These are phyloP conservation scores for Craspedostauros australis DNA, from an alignment of 108 stramenopile species.

Conservation along the genomic window DNA sequence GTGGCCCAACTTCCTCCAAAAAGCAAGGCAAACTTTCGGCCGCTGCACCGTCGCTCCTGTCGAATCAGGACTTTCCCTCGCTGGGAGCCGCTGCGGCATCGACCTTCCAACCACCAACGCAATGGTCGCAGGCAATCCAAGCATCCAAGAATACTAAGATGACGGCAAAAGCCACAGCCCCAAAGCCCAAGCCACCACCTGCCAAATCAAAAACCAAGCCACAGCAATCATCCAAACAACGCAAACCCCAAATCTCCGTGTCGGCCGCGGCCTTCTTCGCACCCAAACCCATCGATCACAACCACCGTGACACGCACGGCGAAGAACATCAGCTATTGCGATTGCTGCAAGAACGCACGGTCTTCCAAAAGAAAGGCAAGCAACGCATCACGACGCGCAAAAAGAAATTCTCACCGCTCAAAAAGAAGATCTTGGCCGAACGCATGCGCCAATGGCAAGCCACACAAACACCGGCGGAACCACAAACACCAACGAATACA, in stretches of 20 bases:
- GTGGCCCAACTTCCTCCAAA: slow-evolving; percentile 10
- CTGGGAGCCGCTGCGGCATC: slow-evolving; percentile 1
- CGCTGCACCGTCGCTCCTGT: neutral
- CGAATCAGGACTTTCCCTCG: slow-evolving; percentile 6
- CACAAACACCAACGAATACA: neutral
- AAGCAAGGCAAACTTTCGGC: neutral
- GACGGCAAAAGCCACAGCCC: neutral
- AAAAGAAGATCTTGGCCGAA: slow-evolving; percentile 78
- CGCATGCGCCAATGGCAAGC: slow-evolving; percentile 62
- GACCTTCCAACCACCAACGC: neutral
- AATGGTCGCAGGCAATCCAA: neutral
- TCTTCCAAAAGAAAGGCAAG: slow-evolving; percentile 44
- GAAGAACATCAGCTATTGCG: slow-evolving; percentile 27
- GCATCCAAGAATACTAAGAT: neutral
- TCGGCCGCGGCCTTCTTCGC: neutral
- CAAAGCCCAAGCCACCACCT: slow-evolving; percentile 3
- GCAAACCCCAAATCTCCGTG: slow-evolving; percentile 1
- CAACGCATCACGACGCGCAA: slow-evolving; percentile 61
- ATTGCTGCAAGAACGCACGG: slow-evolving; percentile 17
- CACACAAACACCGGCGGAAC: neutral
- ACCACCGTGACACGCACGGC: slow-evolving; percentile 4
- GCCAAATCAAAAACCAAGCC: neutral
- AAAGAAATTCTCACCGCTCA: slow-evolving; percentile 72
- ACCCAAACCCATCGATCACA: neutral
- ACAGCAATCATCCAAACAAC: neutral